Evolutionary conservation across 371 early-diverging fungal species (phyloP), one percentile per base, ranked within the genome.

Genomic region (Batrachochytrium dendrobatidis): DNA sequence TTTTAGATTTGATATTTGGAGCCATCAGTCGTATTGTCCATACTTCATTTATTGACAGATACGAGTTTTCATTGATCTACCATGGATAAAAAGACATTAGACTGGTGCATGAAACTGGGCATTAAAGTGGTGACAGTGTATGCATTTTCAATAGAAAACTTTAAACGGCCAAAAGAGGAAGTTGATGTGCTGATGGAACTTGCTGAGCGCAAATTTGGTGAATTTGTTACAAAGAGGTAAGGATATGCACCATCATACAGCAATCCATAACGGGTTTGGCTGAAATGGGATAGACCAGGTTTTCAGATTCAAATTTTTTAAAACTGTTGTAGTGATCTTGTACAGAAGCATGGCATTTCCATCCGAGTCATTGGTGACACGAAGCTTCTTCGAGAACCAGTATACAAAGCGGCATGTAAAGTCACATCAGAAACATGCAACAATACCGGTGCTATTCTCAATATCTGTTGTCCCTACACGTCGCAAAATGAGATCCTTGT

Each of bases 101-200:
- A 92, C 45, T 81, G 90, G 66, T 94, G 94, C 60, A 81, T 93
- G 73, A 72, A 85, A 24, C 75, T 96, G 32, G 94, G 94, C 3
- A 73, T 98, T 39, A 76, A 84, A 63, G 85, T 84, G 10, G 94
- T 99, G 18, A 92, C 94, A n/a, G 91, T 96, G 12, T 99, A 89
- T 77, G 98, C 97, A 7, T 99, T 99, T 74, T 90, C 91, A 64
- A 89, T 95, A 44, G 98, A 98, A 56, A 99, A 99, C 77, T 98
- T 97, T 66, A 89, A 87, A 64, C 82, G 99, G 49, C 59, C 63
- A 10, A 67, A 82, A 34, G 95, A 92, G 67, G 99, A 99, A 73
- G 92, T 99, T 15, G 81, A 88, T 12, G 79, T 82, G 32, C 68
- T 99, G 58, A 95, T 98, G 94, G 73, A 84, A 17, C 64, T 99